These are phyloP conservation scores for Pulicaria dysenterica DNA, from an alignment of 129 eudicot species.

Conservation along the genomic window DNA sequence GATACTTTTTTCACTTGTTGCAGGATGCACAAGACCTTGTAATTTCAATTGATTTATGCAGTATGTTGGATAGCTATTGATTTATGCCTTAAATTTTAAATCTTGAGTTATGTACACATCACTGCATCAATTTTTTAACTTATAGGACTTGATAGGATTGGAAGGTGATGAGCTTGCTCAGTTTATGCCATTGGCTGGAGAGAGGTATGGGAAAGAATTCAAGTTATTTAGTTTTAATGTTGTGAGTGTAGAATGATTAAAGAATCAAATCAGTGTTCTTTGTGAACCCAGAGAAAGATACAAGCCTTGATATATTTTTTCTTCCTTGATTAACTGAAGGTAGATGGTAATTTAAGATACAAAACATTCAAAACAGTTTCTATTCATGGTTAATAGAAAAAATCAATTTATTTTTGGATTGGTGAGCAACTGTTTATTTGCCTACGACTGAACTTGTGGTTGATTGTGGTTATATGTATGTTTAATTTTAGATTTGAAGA, in stretches of 20 bases:
- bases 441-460: not conserved
- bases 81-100: constrained; percentile 13
- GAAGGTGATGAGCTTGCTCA: constrained; percentile 78
- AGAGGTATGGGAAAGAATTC: constrained; percentile 50
- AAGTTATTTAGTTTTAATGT: constrained; percentile 1
- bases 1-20: constrained; percentile 23
- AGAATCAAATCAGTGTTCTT: not conserved
- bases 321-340: not conserved
- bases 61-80: constrained; percentile 48
- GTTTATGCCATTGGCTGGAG: constrained; percentile 70
- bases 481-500: constrained; percentile 69
- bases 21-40: constrained; percentile 99
- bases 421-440: not conserved
- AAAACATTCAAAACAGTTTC: not conserved
- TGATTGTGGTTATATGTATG: not conserved
- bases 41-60: constrained; percentile 88
- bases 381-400: too few relatives aligned
- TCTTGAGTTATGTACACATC: constrained; percentile 16
- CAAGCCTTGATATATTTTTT: not conserved
- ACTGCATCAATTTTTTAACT: constrained; percentile 23
- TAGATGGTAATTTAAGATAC: constrained; percentile 5
- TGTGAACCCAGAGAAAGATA: not conserved
- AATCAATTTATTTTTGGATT: too few relatives aligned
- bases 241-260: not conserved
- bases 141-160: constrained; percentile 86